phyloP scores from a whole-genome alignment of 208 protist genomes.

The Lotmaria passim region DNA sequence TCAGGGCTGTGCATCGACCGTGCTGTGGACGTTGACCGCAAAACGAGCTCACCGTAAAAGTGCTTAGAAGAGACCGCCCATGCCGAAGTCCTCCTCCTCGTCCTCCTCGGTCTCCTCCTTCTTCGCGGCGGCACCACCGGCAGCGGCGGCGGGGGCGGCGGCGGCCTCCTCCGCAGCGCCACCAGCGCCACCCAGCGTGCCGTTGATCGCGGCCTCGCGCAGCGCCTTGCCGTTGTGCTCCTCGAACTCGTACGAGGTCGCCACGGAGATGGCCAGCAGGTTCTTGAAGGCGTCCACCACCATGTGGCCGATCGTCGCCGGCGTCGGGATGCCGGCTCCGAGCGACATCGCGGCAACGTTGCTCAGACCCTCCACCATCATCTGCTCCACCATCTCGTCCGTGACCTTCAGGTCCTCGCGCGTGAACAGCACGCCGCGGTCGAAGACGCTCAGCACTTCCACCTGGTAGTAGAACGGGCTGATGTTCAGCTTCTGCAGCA shows the following conservation, averaged over 20 bases:
- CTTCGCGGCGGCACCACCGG: conserved; percentile 47
- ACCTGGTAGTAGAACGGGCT: conserved; percentile 99
- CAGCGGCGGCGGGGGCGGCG: conserved; percentile 47
- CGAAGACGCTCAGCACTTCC: conserved; percentile 93
- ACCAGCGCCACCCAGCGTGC: conserved; percentile 75
- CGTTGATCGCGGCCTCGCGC: conserved; percentile 90
- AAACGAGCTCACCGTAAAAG: not conserved
- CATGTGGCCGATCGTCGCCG: conserved; percentile 95
- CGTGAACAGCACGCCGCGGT: conserved; percentile 95
- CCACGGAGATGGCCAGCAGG: conserved; percentile 95
- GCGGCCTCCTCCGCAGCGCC: conserved; percentile 63
- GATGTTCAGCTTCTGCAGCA: conserved; percentile 99
- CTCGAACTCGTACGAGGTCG: conserved; percentile 93
- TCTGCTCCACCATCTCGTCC: conserved; percentile 90
- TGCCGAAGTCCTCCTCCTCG: conserved; percentile 86
- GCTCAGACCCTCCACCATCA: conserved; percentile 89
- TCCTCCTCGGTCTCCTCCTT: conserved; percentile 77
- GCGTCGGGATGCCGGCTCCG: conserved; percentile 94
- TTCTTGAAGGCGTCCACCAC: conserved; percentile 98
- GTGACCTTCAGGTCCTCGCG: conserved; percentile 95
- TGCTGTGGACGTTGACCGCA: not conserved
- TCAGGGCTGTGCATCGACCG: not conserved
- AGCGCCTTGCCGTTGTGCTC: conserved; percentile 85
- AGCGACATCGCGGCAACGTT: conserved; percentile 96
- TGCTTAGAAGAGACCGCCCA: conserved; percentile 86